Percentiles rank a stretch among this genome's conserved stretches.
These are phyloP conservation scores for Solanum chacoense DNA, from an alignment of 305 asterid species.

Conservation along the genomic window DNA sequence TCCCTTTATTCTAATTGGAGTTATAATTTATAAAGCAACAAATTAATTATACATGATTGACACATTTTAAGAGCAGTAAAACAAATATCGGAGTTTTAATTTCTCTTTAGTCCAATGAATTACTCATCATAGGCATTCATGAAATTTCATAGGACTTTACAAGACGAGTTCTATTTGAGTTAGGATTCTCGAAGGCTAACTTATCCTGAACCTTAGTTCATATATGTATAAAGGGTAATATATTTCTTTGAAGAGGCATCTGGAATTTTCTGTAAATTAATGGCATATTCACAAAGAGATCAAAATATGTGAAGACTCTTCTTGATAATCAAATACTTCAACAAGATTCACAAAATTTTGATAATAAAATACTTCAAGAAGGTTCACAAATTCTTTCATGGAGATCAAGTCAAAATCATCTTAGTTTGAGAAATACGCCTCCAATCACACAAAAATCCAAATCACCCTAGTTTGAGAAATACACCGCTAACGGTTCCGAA, in stretches of 20 bases:
- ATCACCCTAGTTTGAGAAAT: no score
- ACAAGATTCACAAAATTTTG: no score
- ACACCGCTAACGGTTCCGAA: neutral
- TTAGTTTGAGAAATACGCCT: no score
- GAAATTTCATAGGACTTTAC: neutral
- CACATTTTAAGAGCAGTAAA: slow-evolving; percentile 36
- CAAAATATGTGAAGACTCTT: neutral
- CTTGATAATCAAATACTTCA: neutral
- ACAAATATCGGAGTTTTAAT: neutral
- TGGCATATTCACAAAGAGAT: neutral
- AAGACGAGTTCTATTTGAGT: neutral
- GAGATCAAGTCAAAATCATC: neutral
- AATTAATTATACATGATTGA: neutral
- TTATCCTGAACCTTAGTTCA: neutral
- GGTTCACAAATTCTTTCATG: neutral
- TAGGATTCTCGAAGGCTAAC: neutral
- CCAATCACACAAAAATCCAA: no score
- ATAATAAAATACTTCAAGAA: neutral
- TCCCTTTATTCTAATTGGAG: neutral
- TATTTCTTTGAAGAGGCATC: neutral
- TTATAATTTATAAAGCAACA: neutral
- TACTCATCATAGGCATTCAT: neutral
- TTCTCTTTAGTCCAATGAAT: neutral
- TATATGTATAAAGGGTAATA: neutral
- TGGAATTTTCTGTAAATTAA: no score